Evolutionary conservation across 2,329 filamentous ascomycete genomes (phyloP), one percentile per base, ranked within the genome.

Genomic region (Diaporthe helianthi): DNA sequence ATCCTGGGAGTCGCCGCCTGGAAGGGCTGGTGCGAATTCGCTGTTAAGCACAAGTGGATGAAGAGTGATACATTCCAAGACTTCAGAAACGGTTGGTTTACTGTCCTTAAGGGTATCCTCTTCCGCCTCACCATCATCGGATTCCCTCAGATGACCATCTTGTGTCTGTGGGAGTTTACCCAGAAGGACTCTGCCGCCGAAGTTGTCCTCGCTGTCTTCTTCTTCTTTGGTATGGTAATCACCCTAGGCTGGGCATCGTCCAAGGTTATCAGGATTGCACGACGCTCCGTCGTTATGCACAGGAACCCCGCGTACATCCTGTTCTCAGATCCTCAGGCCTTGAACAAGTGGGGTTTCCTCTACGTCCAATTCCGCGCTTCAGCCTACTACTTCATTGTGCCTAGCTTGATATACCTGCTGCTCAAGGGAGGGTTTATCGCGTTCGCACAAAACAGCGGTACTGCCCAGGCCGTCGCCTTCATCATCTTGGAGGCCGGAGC

Each of bases 311-410:
- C 94, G 33, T 98, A 98, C 81, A 97, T 98, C 75, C 89, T 98
- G 72, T 98, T 97, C 83, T 97, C 95, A 2, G 94, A 98, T 76
- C 94, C 94, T n/a, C 88, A 93, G 72, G 91, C 92, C 65, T 87
- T 98, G 73, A 97, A 98, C 87, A 97, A 97, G 82, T 98, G 94
- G 95, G 95, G 95, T 26, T 98, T 98, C 84, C 88, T 98, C 73
- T 98, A 98, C 78, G 93, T 98, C 49, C 94, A 97, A 80, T 98
- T 97, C 86, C 92, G 95, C 76, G 95, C 95, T 47, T 95, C 94
- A 2, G 93, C 94, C 47, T 98, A 97, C 86, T 98, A 97, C 84
- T 98, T 95, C 80, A 93, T 98, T 75, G 87, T 97, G 44, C 93
- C 93, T 0, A 82, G 91, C 65, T 84, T 98, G 68, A 80, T 83